phyloP scores from a whole-genome alignment of 2,329 filamentous ascomycete species.

The Fusarium sp. region DNA sequence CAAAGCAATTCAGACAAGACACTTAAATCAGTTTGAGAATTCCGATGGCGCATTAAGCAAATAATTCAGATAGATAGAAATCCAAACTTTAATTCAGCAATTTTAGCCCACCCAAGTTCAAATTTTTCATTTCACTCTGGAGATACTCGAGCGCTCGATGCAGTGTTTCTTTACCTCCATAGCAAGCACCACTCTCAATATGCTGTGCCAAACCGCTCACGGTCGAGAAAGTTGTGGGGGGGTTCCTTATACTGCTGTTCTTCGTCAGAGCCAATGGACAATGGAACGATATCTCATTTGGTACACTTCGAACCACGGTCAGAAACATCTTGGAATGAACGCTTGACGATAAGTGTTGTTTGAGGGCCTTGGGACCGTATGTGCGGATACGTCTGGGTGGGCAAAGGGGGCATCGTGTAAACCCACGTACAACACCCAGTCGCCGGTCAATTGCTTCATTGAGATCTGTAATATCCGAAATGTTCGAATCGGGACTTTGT shows the following conservation, averaged over 20 bases:
- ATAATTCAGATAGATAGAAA: too few species aligned
- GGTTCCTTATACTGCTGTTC: neutral
- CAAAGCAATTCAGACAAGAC: too few species aligned
- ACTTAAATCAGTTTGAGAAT: too few species aligned
- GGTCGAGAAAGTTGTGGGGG: neutral
- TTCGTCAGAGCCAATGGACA: neutral
- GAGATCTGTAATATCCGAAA: neutral
- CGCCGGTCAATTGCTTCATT: too few species aligned
- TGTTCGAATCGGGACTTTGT: too few species aligned
- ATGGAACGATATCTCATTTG: neutral
- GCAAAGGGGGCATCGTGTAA: neutral
- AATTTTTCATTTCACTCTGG: neutral
- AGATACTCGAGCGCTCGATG: neutral
- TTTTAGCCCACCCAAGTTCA: neutral
- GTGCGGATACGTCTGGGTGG: neutral
- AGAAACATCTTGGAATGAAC: neutral
- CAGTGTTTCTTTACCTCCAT: constrained; percentile 1
- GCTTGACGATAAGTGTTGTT: neutral
- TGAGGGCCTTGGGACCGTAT: neutral
- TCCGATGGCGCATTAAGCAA: too few species aligned
- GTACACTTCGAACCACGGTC: neutral
- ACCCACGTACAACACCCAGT: too few species aligned
- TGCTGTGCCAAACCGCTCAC: constrained; percentile 10
- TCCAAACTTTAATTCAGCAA: neutral
- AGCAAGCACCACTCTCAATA: constrained; percentile 2